phyloP scores from a whole-genome alignment of 306 rosid genomes.

The Malus sylvestris region DNA sequence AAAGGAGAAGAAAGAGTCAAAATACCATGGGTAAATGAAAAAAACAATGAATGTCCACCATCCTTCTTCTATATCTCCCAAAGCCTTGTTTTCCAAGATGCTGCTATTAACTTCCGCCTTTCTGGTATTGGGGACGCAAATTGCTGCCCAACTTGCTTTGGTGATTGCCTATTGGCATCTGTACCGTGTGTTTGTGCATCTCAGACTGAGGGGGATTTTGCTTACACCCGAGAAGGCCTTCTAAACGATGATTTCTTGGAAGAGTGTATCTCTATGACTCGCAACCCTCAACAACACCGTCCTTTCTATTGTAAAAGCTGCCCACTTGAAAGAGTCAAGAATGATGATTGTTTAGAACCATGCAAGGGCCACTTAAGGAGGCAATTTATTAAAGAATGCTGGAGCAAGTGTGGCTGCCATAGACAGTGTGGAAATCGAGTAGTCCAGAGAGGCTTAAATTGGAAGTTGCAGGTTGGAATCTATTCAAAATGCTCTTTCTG shows the following conservation, averaged over 20 bases:
- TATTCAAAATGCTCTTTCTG: neutral
- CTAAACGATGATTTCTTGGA: slow-evolving; percentile 67
- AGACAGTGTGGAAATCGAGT: slow-evolving; percentile 84
- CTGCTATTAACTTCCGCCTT: slow-evolving; percentile 47
- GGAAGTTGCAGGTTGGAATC: slow-evolving; percentile 68
- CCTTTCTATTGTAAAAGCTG: slow-evolving; percentile 62
- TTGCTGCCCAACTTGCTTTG: slow-evolving; percentile 76
- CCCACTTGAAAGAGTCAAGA: slow-evolving; percentile 63
- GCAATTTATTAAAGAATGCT: slow-evolving; percentile 82
- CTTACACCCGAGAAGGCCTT: slow-evolving; percentile 56
- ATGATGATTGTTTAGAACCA: slow-evolving; percentile 62
- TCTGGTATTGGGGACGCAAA: slow-evolving; percentile 52
- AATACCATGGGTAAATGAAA: slow-evolving; percentile 63
- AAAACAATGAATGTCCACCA: slow-evolving; percentile 40
- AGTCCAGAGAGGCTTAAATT: slow-evolving; percentile 83
- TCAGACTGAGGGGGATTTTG: slow-evolving; percentile 56
- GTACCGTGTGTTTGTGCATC: slow-evolving; percentile 62
- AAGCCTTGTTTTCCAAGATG: slow-evolving; percentile 54
- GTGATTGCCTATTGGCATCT: slow-evolving; percentile 57
- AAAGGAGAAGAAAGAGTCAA: slow-evolving; percentile 78
- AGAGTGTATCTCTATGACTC: slow-evolving; percentile 54
- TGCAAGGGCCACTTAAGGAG: slow-evolving; percentile 88
- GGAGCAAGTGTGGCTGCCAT: slow-evolving; percentile 89
- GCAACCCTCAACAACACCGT: slow-evolving; percentile 33
- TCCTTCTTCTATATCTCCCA: slow-evolving; percentile 56